Evolutionary conservation across 805 yeast species (phyloP).

Genomic region (Priceomyces haplophilus): DNA sequence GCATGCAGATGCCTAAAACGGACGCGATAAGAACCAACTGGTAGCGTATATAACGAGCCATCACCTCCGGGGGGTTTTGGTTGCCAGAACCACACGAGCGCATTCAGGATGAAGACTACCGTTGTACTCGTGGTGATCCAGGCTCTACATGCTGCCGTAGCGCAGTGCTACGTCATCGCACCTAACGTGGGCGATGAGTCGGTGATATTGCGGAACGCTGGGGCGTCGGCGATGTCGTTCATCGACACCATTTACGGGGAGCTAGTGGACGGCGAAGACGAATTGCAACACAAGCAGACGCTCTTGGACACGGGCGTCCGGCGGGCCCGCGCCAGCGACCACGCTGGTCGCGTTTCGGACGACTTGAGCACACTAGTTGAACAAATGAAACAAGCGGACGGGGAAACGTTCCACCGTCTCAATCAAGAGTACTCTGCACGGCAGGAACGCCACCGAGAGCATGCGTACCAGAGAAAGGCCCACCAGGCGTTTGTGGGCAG

Average conservation of each 20-base stretch:
- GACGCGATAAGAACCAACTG: no score
- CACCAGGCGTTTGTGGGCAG: slow-evolving; percentile 8
- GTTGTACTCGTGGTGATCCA: no score
- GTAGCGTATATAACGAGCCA: no score
- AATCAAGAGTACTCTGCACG: not conserved
- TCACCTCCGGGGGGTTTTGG: no score
- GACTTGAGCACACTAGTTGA: not conserved
- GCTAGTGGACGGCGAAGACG: slow-evolving; percentile 16
- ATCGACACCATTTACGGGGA: slow-evolving; percentile 27
- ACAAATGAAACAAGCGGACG: not conserved
- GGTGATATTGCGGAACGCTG: not conserved
- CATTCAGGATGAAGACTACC: no score
- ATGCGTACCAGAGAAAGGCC: slow-evolving; percentile 2
- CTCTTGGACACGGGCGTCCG: slow-evolving; percentile 6
- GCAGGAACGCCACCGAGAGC: not conserved
- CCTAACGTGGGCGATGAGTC: not conserved
- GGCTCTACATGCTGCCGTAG: not conserved
- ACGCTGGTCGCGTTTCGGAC: not conserved
- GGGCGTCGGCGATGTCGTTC: slow-evolving; percentile 7
- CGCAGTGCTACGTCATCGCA: not conserved
- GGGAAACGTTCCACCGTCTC: not conserved
- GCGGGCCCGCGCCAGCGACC: not conserved
- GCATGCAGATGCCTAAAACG: no score
- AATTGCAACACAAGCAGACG: slow-evolving; percentile 8
- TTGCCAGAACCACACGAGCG: no score